These are phyloP conservation scores for Saccharomycopsis hybrid DNA, from an alignment of 1,139 yeast species.

Conservation along the genomic window DNA sequence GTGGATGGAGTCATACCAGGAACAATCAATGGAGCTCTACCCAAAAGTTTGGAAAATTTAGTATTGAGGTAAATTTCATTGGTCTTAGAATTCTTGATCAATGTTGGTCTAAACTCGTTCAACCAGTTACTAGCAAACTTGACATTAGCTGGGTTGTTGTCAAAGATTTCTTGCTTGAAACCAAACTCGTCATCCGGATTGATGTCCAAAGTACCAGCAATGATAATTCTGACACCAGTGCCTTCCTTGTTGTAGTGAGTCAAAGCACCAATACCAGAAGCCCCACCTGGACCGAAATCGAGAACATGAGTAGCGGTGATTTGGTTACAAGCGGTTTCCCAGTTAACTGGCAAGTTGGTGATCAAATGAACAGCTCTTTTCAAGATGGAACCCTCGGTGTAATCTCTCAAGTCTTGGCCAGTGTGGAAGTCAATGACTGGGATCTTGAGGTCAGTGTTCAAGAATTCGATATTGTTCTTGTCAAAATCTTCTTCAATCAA, in stretches of 20 bases:
- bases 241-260: slow-evolving; percentile 98
- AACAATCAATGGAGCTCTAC: slow-evolving; percentile 94
- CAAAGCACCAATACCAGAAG: slow-evolving; percentile 90
- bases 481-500: slow-evolving; percentile 60
- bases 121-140: slow-evolving; percentile 91
- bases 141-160: slow-evolving; percentile 54
- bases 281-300: slow-evolving; percentile 99
- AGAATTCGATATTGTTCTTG: slow-evolving; percentile 50
- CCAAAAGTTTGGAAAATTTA: slow-evolving; percentile 83
- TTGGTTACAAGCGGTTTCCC: slow-evolving; percentile 87
- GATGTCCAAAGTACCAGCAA: slow-evolving; percentile 85
- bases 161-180: slow-evolving; percentile 91
- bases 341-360: slow-evolving; percentile 83
- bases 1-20: slow-evolving; percentile 99
- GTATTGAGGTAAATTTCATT: slow-evolving; percentile 87
- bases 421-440: slow-evolving; percentile 90
- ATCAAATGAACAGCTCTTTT: slow-evolving; percentile 73
- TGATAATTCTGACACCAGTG: slow-evolving; percentile 89
- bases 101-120: slow-evolving; percentile 77
- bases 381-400: slow-evolving; percentile 42
- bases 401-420: slow-evolving; percentile 70
- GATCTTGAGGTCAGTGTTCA: slow-evolving; percentile 51
- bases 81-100: slow-evolving; percentile 56
- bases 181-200: slow-evolving; percentile 77
- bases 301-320: slow-evolving; percentile 70